Conservation (phyloP, 2,329 filamentous ascomycete genomes). For the Ceratocystis eucalypticola region DNA sequence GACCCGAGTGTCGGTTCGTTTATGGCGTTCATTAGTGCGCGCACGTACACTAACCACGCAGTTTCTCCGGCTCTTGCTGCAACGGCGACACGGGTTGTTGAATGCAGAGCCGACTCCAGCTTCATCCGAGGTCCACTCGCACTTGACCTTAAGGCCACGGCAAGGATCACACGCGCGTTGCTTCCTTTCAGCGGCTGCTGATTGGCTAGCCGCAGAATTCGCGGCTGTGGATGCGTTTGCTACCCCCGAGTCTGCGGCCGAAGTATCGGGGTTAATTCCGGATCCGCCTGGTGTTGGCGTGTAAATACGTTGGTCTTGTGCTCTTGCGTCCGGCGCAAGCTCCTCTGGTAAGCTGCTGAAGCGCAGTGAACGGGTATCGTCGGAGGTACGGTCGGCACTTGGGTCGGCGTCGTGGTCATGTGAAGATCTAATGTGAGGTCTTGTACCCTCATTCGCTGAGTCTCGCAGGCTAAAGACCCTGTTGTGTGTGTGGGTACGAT, state of each 20-base stretch:
- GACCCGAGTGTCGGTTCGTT: constrained; percentile 81
- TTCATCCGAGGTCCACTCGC: constrained; percentile 57
- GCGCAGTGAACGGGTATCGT: background rate
- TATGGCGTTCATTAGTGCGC: constrained; percentile 56
- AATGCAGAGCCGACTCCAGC: constrained; percentile 22
- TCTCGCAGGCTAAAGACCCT: background rate
- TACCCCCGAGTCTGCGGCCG: background rate
- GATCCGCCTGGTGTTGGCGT: background rate
- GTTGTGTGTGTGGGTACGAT: background rate
- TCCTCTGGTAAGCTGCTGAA: background rate
- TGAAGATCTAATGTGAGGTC: background rate
- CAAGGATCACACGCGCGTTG: constrained; percentile 63
- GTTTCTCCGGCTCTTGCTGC: constrained; percentile 62
- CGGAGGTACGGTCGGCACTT: background rate
- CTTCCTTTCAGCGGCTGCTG: constrained; percentile 43
- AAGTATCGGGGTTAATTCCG: background rate
- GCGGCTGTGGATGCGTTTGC: background rate
- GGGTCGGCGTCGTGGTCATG: background rate
- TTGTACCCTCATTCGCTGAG: background rate
- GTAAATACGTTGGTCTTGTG: background rate
- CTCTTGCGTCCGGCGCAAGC: background rate
- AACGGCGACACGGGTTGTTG: constrained; percentile 58
- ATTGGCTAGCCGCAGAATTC: background rate
- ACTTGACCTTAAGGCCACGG: constrained; percentile 67
- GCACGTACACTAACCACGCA: constrained; percentile 65